Evolutionary conservation across 495 filamentous ascomycete genomes (phyloP).

Genomic region (Xeromyces bisporus): DNA sequence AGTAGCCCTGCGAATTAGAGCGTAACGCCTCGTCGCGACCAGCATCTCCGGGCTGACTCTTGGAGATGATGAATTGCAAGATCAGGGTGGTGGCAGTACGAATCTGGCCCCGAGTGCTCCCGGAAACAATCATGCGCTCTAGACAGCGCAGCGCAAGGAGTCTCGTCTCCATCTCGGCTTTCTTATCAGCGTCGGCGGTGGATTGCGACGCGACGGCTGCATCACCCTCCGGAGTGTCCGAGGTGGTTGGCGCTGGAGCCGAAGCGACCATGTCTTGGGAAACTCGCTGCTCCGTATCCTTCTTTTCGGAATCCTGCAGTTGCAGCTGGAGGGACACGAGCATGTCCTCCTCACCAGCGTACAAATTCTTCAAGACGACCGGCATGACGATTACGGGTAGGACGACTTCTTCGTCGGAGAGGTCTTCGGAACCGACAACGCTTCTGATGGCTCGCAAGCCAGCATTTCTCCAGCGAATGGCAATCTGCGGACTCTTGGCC

Average conservation of each 20-base stretch:
- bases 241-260: slow-evolving; percentile 45
- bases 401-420: slow-evolving; percentile 53
- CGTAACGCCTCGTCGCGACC: slow-evolving; percentile 11
- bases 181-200: slow-evolving; percentile 64
- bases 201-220: slow-evolving; percentile 54
- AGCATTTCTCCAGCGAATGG: slow-evolving; percentile 68
- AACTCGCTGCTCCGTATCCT: slow-evolving; percentile 37
- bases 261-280: slow-evolving; percentile 68
- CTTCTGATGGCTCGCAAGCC: slow-evolving; percentile 66
- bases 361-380: slow-evolving; percentile 69
- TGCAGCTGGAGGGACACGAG: slow-evolving; percentile 43
- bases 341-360: slow-evolving; percentile 54
- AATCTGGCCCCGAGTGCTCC: slow-evolving; percentile 59
- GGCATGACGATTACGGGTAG: slow-evolving; percentile 63
- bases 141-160: slow-evolving; percentile 67
- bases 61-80: slow-evolving; percentile 50
- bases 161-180: slow-evolving; percentile 75
- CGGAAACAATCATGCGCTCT: slow-evolving; percentile 56
- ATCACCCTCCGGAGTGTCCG: slow-evolving; percentile 50
- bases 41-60: slow-evolving; percentile 22
- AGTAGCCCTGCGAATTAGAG: slow-evolving; percentile 33
- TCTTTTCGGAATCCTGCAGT: slow-evolving; percentile 45
- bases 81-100: slow-evolving; percentile 52
- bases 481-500: slow-evolving; percentile 45
- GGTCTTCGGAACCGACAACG: slow-evolving; percentile 57